Evolutionary conservation across 1,284 basidiomycete species (phyloP).

Genomic region (Heterobasidion irregulare): DNA sequence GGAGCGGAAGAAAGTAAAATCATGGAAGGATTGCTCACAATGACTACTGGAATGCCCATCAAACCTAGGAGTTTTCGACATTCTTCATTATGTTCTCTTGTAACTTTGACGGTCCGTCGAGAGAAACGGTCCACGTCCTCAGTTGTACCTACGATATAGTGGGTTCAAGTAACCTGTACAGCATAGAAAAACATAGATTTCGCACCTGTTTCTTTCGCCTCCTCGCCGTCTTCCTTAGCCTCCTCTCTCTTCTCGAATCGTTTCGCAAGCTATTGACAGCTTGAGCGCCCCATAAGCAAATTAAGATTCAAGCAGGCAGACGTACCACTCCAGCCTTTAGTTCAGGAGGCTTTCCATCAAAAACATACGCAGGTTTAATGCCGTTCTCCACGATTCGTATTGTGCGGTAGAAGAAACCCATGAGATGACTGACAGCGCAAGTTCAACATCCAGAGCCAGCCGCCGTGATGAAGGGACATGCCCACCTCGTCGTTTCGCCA

Average conservation of each 20-base stretch:
- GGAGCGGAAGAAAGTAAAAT: not conserved
- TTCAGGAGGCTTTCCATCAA: conserved; percentile 97
- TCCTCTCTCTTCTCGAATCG: conserved; percentile 89
- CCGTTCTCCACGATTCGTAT: conserved; percentile 99
- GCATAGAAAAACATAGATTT: not conserved
- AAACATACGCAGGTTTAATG: conserved; percentile 97
- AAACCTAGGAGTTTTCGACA: conserved; percentile 81
- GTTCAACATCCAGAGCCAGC: not conserved
- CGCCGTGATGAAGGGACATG: not conserved
- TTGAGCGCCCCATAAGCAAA: not conserved
- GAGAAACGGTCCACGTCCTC: conserved; percentile 92
- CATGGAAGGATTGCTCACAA: conserved; percentile 40
- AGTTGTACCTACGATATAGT: conserved; percentile 46
- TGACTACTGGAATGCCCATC: conserved; percentile 96
- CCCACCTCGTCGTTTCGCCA: conserved; percentile 86
- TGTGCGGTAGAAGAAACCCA: conserved; percentile 98
- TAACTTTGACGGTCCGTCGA: conserved; percentile 91
- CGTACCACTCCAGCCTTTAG: conserved; percentile 93
- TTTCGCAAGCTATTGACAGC: conserved; percentile 66
- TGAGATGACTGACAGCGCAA: conserved; percentile 63
- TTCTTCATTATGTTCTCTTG: conserved; percentile 94
- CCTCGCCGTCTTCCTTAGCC: conserved; percentile 90
- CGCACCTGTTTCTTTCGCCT: conserved; percentile 88
- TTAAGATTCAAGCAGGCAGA: conserved; percentile 15
- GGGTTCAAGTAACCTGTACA: not conserved